phyloP scores from a whole-genome alignment of 768 basidiomycete genomes.

The Panellus pusillus region DNA sequence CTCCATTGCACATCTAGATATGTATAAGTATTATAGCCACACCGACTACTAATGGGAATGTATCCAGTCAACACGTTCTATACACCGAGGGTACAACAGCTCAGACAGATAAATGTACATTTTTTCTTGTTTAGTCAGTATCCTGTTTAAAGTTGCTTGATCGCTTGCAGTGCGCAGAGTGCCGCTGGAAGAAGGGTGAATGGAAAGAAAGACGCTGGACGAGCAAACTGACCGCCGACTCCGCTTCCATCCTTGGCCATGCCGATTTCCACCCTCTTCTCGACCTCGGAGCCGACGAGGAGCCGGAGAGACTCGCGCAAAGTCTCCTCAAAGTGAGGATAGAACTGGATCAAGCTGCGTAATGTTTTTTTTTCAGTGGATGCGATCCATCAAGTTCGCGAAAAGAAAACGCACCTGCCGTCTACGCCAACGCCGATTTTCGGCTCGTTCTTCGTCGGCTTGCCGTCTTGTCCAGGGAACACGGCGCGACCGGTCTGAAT shows the following conservation, averaged over 20 bases:
- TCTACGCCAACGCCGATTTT: slow-evolving; percentile 86
- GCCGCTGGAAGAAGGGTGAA: slow-evolving; percentile 56
- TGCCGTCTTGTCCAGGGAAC: slow-evolving; percentile 42
- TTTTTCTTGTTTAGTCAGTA: slow-evolving; percentile 6
- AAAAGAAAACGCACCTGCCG: slow-evolving; percentile 62
- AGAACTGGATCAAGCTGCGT: slow-evolving; percentile 82
- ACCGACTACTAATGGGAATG: no score
- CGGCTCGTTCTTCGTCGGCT: slow-evolving; percentile 35
- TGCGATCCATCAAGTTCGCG: no score
- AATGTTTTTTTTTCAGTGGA: no score
- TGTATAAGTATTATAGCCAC: not conserved
- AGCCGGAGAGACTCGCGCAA: slow-evolving; percentile 73
- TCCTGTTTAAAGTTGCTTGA: slow-evolving; percentile 45
- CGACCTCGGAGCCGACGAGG: slow-evolving; percentile 79
- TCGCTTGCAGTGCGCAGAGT: slow-evolving; percentile 80
- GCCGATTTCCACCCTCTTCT: slow-evolving; percentile 80
- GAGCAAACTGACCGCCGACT: slow-evolving; percentile 76
- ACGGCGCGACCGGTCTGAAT: slow-evolving; percentile 75
- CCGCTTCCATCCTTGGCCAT: slow-evolving; percentile 98
- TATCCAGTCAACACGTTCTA: no score
- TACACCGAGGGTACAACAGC: slow-evolving; percentile 1
- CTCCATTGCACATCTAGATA: not conserved
- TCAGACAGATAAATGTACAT: slow-evolving; percentile 10
- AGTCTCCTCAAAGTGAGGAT: slow-evolving; percentile 79
- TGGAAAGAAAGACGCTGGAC: not conserved